Conservation (phyloP, 305 asterid species). For the Solanum chacoense region DNA sequence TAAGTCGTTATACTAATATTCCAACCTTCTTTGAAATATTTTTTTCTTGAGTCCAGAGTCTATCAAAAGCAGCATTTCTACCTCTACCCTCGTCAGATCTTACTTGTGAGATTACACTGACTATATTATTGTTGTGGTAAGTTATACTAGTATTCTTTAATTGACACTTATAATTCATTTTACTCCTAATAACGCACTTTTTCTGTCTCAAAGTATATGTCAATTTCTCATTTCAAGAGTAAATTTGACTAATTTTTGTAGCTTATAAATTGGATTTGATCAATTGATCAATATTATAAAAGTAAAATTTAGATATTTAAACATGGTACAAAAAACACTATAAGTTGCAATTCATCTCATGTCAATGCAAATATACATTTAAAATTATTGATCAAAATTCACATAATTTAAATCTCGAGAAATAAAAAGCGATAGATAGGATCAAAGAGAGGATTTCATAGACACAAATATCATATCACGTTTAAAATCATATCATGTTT, state of each 20-base stretch:
- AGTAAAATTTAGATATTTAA: neutral
- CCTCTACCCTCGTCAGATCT: neutral
- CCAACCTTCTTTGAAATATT: neutral
- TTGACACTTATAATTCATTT: neutral
- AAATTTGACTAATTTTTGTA: neutral
- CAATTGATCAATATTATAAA: neutral
- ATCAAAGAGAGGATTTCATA: neutral
- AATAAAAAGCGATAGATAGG: neutral
- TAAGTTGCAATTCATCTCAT: neutral
- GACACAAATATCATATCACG: neutral
- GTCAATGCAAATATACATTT: neutral
- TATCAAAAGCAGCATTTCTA: neutral
- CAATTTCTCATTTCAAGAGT: neutral
- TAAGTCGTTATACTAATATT: neutral
- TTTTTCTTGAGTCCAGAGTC: neutral
- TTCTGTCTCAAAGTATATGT: neutral
- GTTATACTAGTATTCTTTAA: neutral
- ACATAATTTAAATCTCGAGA: neutral
- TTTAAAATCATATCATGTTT: neutral
- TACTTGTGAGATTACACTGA: neutral
- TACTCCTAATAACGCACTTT: neutral
- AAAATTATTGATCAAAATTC: neutral
- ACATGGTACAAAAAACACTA: neutral
- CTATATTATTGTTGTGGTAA: neutral
- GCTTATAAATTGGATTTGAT: neutral